These are phyloP conservation scores for Saccharomyces pastorianus DNA, from an alignment of 1,139 yeast genomes.

Conservation along the genomic window DNA sequence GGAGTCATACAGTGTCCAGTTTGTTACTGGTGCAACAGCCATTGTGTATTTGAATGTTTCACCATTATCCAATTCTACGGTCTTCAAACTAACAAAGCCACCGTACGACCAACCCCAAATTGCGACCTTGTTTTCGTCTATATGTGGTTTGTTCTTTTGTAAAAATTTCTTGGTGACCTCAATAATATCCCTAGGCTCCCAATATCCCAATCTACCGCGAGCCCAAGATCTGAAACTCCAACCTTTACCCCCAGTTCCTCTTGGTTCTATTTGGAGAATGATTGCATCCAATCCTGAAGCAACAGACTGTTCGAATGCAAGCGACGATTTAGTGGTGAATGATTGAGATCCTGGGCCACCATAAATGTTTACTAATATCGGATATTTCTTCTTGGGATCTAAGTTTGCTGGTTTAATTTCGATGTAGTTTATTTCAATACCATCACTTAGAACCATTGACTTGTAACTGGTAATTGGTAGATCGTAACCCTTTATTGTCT, in stretches of 20 bases:
- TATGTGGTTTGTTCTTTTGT: slow-evolving; percentile 39
- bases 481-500: slow-evolving; percentile 33
- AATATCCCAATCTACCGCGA: slow-evolving; percentile 61
- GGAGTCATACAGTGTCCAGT: slow-evolving; percentile 74
- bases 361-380: slow-evolving; percentile 73
- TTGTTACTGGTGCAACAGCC: slow-evolving; percentile 87
- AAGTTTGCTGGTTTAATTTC: slow-evolving; percentile 74
- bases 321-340: slow-evolving; percentile 44
- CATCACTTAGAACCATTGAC: slow-evolving; percentile 41
- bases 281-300: slow-evolving; percentile 65
- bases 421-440: slow-evolving; percentile 50
- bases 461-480: slow-evolving; percentile 51
- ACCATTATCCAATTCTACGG: slow-evolving; percentile 65
- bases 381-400: slow-evolving; percentile 53
- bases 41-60: slow-evolving; percentile 63
- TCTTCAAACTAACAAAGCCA: slow-evolving; percentile 70
- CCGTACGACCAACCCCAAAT: slow-evolving; percentile 97
- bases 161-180: slow-evolving; percentile 59
- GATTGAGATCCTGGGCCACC: slow-evolving; percentile 94
- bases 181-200: slow-evolving; percentile 81
- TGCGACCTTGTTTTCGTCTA: slow-evolving; percentile 62
- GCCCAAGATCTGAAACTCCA: slow-evolving; percentile 69
- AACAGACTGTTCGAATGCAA: slow-evolving; percentile 63
- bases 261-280: slow-evolving; percentile 79
- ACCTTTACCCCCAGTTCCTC: slow-evolving; percentile 91